Evolutionary conservation across 176 grass and related monocot species (phyloP).

Genomic region (Stipa capillata): DNA sequence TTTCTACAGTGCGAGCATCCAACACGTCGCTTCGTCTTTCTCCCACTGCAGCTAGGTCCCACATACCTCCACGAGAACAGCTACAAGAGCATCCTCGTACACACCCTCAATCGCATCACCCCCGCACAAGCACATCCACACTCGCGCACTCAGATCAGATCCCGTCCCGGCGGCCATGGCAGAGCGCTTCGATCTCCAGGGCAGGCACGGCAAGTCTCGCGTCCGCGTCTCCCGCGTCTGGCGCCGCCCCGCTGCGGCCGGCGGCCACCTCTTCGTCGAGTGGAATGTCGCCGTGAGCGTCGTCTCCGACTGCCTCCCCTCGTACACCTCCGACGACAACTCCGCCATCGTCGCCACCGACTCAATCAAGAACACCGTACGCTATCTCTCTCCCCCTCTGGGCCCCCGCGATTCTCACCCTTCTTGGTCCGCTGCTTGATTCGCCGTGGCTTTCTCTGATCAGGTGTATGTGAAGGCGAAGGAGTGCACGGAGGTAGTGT

Average conservation of each 20-base stretch:
- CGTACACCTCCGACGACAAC: slow-evolving; percentile 83
- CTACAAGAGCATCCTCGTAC: not conserved
- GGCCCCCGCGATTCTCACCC: not conserved
- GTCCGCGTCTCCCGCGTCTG: slow-evolving; percentile 77
- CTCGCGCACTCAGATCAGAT: not conserved
- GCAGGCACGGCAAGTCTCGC: slow-evolving; percentile 85
- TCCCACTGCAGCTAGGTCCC: not conserved
- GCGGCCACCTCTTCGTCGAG: slow-evolving; percentile 58
- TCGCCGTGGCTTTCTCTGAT: not conserved
- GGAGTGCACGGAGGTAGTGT: slow-evolving; percentile 63
- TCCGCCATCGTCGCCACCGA: slow-evolving; percentile 89
- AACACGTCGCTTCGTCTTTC: not conserved
- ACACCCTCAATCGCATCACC: not conserved
- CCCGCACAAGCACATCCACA: not conserved
- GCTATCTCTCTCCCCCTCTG: not conserved
- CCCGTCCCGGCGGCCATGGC: slow-evolving; percentile 34
- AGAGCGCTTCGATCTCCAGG: slow-evolving; percentile 56
- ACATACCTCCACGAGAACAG: not conserved
- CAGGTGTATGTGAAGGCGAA: slow-evolving; percentile 96
- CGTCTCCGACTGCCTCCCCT: slow-evolving; percentile 83
- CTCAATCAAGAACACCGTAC: slow-evolving; percentile 94
- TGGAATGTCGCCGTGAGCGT: slow-evolving; percentile 72
- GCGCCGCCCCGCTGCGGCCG: slow-evolving; percentile 33
- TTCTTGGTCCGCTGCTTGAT: not conserved
- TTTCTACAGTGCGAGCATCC: not conserved